Conservation (phyloP, 305 asterid species). For the Fraxinus sp. region DNA sequence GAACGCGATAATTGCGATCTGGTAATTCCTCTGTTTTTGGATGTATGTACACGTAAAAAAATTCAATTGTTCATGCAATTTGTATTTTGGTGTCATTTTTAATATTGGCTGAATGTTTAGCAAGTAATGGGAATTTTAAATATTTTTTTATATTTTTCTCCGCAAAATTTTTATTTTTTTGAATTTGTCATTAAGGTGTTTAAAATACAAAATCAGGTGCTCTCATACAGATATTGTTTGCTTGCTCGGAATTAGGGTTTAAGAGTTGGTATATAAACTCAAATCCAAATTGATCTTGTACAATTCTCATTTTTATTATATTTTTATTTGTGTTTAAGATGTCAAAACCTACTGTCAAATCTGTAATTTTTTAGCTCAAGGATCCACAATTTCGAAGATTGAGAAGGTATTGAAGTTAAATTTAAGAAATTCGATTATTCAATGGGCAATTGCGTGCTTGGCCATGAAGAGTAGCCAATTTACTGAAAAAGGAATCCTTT, state of each 20-base stretch:
- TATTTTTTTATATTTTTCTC: not conserved
- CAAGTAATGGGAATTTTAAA: not conserved
- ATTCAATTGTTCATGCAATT: not conserved
- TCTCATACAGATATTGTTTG: not conserved
- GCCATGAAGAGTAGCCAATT: not conserved
- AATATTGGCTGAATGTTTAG: not conserved
- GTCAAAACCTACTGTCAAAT: not conserved
- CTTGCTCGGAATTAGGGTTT: not conserved
- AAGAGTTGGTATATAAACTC: not conserved
- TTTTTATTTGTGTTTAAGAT: not conserved
- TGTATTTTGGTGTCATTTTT: not conserved
- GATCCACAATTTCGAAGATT: not conserved
- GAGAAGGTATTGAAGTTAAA: not conserved
- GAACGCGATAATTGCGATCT: constrained; percentile 86
- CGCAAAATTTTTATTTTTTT: not conserved
- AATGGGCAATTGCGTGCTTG: not conserved
- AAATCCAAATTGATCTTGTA: not conserved
- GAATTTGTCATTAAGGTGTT: not conserved
- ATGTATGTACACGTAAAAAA: constrained; percentile 4
- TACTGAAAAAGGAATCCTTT: not conserved
- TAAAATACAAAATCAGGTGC: not conserved
- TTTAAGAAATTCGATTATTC: not conserved
- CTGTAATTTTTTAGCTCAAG: not conserved
- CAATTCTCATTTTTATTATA: not conserved
- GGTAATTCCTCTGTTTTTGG: constrained; percentile 41